A percentile compares a stretch with the other conserved stretches of the same genome.
Conservation (phyloP, 176 grass and related monocot species). For the Ananas comosus region DNA sequence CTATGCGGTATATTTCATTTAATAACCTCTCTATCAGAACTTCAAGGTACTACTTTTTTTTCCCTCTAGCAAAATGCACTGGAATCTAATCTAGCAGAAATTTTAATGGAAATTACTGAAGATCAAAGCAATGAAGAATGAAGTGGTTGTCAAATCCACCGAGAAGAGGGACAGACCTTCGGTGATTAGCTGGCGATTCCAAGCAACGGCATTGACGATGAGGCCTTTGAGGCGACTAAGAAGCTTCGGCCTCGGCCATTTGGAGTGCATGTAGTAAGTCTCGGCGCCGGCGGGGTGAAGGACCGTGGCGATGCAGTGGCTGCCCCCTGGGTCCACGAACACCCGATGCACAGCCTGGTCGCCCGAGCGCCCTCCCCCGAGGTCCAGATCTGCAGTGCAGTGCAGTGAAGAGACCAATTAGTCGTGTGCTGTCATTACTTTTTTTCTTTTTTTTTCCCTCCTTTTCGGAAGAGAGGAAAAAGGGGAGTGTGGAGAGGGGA, state of each 20-base stretch:
- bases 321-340: slow-evolving; percentile 84
- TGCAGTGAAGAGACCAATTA: background rate
- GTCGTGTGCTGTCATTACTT: background rate
- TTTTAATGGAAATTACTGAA: no score
- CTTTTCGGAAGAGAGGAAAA: no score
- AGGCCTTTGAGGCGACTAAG: slow-evolving; percentile 58
- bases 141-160: no score
- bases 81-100: no score
- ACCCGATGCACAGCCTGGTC: slow-evolving; percentile 79
- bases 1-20: no score
- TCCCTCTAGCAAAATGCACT: no score
- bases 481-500: no score
- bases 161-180: slow-evolving; percentile 39
- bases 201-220: slow-evolving; percentile 76
- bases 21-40: no score
- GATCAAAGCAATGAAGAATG: no score
- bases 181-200: slow-evolving; percentile 87
- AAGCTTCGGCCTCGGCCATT: slow-evolving; percentile 65
- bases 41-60: no score
- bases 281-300: slow-evolving; percentile 54
- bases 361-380: slow-evolving; percentile 57
- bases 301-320: slow-evolving; percentile 83
- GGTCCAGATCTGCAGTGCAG: slow-evolving; percentile 52
- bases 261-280: slow-evolving; percentile 89
- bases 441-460: no score